These are phyloP conservation scores for Fraxinus cuspidata DNA, from an alignment of 257 asterid species.

Conservation along the genomic window DNA sequence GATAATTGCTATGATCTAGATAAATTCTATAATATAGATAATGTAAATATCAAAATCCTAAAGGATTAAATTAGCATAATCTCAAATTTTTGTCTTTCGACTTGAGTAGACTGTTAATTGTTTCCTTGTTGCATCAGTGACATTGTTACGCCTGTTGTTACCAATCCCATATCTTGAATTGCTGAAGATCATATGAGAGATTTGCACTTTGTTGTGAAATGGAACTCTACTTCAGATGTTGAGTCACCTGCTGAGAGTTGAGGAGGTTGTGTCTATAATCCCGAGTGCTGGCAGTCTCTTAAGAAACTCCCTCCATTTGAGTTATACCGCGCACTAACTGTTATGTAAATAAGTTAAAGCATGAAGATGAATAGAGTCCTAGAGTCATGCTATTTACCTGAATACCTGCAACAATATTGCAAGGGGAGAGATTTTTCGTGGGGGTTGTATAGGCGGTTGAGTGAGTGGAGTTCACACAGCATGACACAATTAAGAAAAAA, in stretches of 20 bases:
- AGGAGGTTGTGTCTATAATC: background rate
- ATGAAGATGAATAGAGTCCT: constrained; percentile 5
- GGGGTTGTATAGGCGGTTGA: background rate
- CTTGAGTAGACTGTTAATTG: too few relatives aligned
- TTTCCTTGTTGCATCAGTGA: constrained; percentile 3
- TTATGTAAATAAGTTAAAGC: too few relatives aligned
- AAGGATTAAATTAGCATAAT: too few relatives aligned
- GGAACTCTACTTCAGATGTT: background rate
- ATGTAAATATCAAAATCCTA: too few relatives aligned
- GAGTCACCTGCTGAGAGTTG: constrained; percentile 17
- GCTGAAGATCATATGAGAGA: background rate
- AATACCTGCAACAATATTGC: background rate
- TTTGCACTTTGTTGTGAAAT: background rate
- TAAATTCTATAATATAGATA: too few relatives aligned
- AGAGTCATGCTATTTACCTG: background rate
- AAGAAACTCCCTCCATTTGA: too few relatives aligned
- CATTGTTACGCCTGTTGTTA: constrained; percentile 6
- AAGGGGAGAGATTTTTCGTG: background rate
- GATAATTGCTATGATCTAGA: too few relatives aligned
- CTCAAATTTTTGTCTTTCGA: too few relatives aligned
- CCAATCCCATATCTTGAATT: background rate
- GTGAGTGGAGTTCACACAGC: background rate
- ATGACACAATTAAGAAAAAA: background rate
- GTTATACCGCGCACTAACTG: too few relatives aligned
- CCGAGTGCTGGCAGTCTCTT: background rate